Conservation (phyloP, 805 yeast genomes). For the Kurtzmaniella fragi region DNA sequence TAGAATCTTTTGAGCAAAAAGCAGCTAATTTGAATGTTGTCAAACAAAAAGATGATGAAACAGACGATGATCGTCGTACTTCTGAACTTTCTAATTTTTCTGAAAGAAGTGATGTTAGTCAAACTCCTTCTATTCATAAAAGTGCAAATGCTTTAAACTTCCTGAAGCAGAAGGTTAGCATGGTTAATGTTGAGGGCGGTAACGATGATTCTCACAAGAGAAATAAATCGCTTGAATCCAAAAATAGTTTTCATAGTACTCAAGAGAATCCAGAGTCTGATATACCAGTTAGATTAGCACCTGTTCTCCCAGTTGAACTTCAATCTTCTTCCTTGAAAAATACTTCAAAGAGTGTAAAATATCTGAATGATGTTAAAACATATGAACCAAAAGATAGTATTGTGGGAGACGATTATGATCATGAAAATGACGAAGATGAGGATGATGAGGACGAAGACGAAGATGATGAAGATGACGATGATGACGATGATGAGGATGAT, state of each 20-base stretch:
- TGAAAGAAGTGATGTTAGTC: not conserved
- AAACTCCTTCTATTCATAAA: too few relatives aligned
- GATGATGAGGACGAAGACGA: conserved; percentile 6
- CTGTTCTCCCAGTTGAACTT: not conserved
- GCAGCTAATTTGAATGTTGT: too few relatives aligned
- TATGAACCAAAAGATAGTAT: not conserved
- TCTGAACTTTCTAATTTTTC: not conserved
- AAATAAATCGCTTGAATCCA: conserved; percentile 1
- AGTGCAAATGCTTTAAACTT: not conserved
- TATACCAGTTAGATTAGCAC: not conserved
- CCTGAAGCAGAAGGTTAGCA: conserved; percentile 3
- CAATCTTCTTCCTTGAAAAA: not conserved
- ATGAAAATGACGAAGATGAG: not conserved
- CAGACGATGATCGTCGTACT: not conserved
- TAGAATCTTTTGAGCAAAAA: too few relatives aligned
- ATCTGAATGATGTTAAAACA: not conserved
- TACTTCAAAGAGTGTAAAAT: not conserved
- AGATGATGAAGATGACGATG: conserved; percentile 13
- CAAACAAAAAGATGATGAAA: not conserved
- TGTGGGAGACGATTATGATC: too few relatives aligned
- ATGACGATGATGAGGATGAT: conserved; percentile 13
- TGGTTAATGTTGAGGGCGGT: not conserved
- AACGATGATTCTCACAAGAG: not conserved
- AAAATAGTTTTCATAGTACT: conserved; percentile 4
- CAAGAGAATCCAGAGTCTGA: not conserved